These are phyloP conservation scores for Thuidium tamariscinum DNA, from an alignment of 225 moss, liverwort and hornwort genomes.

Conservation along the genomic window DNA sequence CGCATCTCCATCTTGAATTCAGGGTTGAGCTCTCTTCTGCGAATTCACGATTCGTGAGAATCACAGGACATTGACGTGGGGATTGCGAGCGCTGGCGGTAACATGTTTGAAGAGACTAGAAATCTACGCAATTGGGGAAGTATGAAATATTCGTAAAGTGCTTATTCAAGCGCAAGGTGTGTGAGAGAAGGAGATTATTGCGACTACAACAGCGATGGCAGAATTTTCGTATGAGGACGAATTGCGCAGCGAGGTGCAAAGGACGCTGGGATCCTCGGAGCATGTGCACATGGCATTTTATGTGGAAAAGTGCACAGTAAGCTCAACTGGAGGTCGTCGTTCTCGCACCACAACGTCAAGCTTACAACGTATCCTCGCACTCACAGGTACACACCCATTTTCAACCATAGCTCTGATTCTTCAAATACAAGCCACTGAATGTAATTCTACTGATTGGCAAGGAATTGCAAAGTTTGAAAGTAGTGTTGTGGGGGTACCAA, in stretches of 20 bases:
- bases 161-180: not conserved
- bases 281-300: conserved; percentile 68
- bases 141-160: conserved; percentile 1
- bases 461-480: not conserved
- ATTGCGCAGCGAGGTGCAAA: conserved; percentile 41
- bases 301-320: conserved; percentile 45
- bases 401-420: not conserved
- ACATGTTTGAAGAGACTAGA: not conserved
- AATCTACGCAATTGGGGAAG: not conserved
- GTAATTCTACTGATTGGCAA: not conserved
- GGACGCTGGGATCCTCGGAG: conserved; percentile 37
- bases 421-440: not conserved
- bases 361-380: conserved; percentile 72
- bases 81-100: not conserved
- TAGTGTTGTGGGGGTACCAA: not conserved
- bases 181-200: not conserved
- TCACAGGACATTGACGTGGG: not conserved
- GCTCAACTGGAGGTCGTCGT: conserved; percentile 53
- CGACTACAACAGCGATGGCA: not conserved
- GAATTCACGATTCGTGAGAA: not conserved
- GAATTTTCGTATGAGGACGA: conserved; percentile 9
- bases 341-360: conserved; percentile 38
- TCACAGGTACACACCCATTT: conserved; percentile 35
- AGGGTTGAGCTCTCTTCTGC: not conserved
- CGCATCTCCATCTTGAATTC: not conserved